Evolutionary conservation across 805 yeast species (phyloP).

Genomic region (Saccharomycopsis babjevae): DNA sequence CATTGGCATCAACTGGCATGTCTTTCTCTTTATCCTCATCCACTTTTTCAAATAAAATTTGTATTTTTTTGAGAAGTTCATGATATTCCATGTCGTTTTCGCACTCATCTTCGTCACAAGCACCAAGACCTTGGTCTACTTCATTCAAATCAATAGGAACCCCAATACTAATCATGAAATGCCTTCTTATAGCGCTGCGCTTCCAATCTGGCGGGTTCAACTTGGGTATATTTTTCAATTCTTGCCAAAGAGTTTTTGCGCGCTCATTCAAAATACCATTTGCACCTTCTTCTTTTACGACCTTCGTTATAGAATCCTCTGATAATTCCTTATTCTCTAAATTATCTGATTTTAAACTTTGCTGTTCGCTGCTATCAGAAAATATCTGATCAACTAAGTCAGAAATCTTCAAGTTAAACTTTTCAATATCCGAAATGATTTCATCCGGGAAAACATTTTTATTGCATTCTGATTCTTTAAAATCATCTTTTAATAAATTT

Average conservation of each 20-base stretch:
- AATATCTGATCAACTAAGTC: background rate
- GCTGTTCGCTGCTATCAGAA: constrained; percentile 3
- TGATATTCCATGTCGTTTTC: background rate
- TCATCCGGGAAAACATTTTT: background rate
- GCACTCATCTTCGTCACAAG: background rate
- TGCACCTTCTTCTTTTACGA: background rate
- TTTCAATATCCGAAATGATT: background rate
- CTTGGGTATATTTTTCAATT: constrained; percentile 38
- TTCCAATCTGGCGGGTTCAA: constrained; percentile 61
- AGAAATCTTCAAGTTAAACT: background rate
- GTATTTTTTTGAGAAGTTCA: background rate
- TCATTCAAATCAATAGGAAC: constrained; percentile 68
- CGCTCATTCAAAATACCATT: constrained; percentile 17
- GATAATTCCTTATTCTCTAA: background rate
- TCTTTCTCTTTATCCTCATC: constrained; percentile 3
- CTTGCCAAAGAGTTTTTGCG: constrained; percentile 33
- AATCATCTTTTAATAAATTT: background rate
- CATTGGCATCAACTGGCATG: background rate
- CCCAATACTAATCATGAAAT: constrained; percentile 53
- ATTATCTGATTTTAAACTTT: background rate
- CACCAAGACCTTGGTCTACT: constrained; percentile 18
- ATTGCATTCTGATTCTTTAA: background rate
- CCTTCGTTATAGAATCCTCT: background rate
- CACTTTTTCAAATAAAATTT: constrained; percentile 9
- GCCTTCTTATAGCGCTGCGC: constrained; percentile 52